Conservation (phyloP, 2,329 filamentous ascomycete species). For the Drechslerella dactyloides region DNA sequence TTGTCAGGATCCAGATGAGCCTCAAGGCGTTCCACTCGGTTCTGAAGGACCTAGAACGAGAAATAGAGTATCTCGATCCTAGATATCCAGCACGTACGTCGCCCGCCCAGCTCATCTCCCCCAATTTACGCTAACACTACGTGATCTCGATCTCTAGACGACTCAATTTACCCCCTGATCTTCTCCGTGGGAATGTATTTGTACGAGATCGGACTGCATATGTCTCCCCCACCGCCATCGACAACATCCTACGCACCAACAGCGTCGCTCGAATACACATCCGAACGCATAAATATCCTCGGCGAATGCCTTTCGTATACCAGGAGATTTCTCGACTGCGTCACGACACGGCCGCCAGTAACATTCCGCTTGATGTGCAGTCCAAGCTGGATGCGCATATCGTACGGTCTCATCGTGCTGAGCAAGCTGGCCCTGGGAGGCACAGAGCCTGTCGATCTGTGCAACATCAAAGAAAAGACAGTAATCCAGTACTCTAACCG, state of each 20-base stretch:
- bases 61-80: slow-evolving; percentile 52
- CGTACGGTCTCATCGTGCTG: slow-evolving; percentile 40
- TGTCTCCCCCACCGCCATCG: slow-evolving; percentile 38
- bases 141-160: slow-evolving; percentile 50
- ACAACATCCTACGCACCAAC: slow-evolving; percentile 26
- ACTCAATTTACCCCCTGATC: slow-evolving; percentile 23
- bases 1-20: slow-evolving; percentile 53
- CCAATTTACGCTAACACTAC: slow-evolving; percentile 37
- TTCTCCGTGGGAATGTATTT: slow-evolving; percentile 55
- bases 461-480: slow-evolving; percentile 43
- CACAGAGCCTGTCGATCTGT: slow-evolving; percentile 45
- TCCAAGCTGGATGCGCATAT: slow-evolving; percentile 40
- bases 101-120: background rate
- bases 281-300: slow-evolving; percentile 44
- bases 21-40: slow-evolving; percentile 53
- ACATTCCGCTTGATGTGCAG: slow-evolving; percentile 24
- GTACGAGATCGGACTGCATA: slow-evolving; percentile 44
- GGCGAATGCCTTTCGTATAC: slow-evolving; percentile 35
- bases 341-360: slow-evolving; percentile 18
- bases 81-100: slow-evolving; percentile 34
- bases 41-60: slow-evolving; percentile 52
- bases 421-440: slow-evolving; percentile 37
- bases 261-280: slow-evolving; percentile 28
- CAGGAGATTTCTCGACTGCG: slow-evolving; percentile 37
- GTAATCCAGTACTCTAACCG: slow-evolving; percentile 35